Evolutionary conservation across 2,329 filamentous ascomycete genomes (phyloP).

Genomic region (Microdochium trichocladiopsis): DNA sequence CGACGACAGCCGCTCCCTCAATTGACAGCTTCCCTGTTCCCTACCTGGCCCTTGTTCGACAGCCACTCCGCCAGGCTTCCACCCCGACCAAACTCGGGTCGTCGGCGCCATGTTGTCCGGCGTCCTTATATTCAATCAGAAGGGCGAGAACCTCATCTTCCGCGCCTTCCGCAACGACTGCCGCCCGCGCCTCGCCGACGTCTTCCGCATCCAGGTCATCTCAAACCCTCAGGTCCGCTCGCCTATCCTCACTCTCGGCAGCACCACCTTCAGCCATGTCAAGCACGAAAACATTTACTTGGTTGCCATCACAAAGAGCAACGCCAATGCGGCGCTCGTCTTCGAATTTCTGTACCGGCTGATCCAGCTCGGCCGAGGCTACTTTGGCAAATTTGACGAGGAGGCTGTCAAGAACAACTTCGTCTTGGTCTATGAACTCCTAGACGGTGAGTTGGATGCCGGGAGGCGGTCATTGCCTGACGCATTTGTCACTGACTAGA

Average conservation of each 20-base stretch:
- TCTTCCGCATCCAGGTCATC: constrained; percentile 99
- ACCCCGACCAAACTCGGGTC: constrained; percentile 6
- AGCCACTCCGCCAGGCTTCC: background rate
- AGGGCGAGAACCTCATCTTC: constrained; percentile 99
- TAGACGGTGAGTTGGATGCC: constrained; percentile 60
- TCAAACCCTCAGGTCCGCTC: constrained; percentile 96
- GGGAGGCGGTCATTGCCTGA: background rate
- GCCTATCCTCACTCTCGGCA: constrained; percentile 92
- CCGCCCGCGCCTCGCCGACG: constrained; percentile 91
- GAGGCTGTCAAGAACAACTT: constrained; percentile 99
- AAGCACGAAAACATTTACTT: constrained; percentile 99
- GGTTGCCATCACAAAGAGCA: constrained; percentile 96
- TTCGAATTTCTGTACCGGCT: constrained; percentile 97
- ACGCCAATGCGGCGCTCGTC: constrained; percentile 94
- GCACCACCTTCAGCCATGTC: constrained; percentile 98
- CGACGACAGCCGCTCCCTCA: background rate
- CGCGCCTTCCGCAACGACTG: constrained; percentile 98
- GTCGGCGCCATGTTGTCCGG: constrained; percentile 78
- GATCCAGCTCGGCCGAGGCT: constrained; percentile 83
- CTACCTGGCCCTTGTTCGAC: background rate
- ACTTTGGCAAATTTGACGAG: constrained; percentile 99
- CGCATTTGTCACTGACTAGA: constrained; percentile 5
- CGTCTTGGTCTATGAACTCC: constrained; percentile 92
- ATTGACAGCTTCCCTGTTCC: no score
- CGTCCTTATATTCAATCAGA: constrained; percentile 97